Conservation (phyloP, 2,329 filamentous ascomycete species). For the Verticillium nubilum region DNA sequence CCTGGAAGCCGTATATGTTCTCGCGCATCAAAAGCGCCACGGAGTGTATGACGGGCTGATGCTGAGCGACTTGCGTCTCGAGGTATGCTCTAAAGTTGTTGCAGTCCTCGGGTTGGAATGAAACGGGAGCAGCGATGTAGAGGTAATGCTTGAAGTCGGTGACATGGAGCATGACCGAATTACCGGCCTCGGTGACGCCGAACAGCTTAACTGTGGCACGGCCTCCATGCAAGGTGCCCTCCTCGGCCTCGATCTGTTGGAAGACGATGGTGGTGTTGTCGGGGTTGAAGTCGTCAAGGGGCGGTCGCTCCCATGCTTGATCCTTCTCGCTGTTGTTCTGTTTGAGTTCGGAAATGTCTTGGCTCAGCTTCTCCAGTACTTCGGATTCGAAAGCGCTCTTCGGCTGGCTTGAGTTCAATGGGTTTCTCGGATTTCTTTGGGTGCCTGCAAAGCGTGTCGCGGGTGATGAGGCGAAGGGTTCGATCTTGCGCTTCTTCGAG, state of each 20-base stretch:
- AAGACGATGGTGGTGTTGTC: conserved; percentile 71
- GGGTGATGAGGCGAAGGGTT: conserved; percentile 52
- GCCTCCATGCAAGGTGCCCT: conserved; percentile 75
- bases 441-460: conserved; percentile 56
- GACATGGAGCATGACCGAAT: conserved; percentile 92
- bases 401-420: conserved; percentile 66
- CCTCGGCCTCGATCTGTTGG: conserved; percentile 92
- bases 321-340: conserved; percentile 86
- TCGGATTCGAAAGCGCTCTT: conserved; percentile 94
- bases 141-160: conserved; percentile 96
- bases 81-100: conserved; percentile 73
- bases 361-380: conserved; percentile 90
- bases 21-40: conserved; percentile 80
- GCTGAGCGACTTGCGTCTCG: conserved; percentile 70
- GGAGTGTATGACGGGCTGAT: conserved; percentile 69
- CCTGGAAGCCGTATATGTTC: conserved; percentile 90
- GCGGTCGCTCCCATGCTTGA: conserved; percentile 76
- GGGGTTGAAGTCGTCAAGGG: conserved; percentile 46
- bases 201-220: conserved; percentile 82
- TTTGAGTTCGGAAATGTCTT: conserved; percentile 83
- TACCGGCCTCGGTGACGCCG: conserved; percentile 76
- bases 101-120: conserved; percentile 75
- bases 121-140: conserved; percentile 81
- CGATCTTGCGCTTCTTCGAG: conserved; percentile 80
- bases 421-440: conserved; percentile 55